Evolutionary conservation across 2,329 filamentous ascomycete species (phyloP).

Genomic region (Stagonosporopsis rhizophila): DNA sequence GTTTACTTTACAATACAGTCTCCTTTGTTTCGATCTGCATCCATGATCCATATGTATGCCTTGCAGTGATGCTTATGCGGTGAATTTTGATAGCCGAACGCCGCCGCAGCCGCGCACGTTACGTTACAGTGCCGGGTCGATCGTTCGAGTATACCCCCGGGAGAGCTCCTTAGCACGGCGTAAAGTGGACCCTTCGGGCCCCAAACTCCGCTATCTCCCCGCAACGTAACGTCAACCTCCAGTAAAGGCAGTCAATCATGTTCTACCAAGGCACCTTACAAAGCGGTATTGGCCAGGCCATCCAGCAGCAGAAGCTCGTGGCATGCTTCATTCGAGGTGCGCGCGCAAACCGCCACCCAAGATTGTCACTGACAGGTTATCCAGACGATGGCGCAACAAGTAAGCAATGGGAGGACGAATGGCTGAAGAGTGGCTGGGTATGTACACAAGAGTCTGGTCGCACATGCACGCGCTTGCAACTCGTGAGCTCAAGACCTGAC

Average conservation of each 20-base stretch:
- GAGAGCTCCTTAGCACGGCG: neutral
- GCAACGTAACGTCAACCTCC: constrained; percentile 13
- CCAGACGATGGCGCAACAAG: constrained; percentile 75
- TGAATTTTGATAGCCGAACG: neutral
- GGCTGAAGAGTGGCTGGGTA: constrained; percentile 56
- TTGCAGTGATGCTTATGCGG: constrained; percentile 3
- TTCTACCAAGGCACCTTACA: constrained; percentile 84
- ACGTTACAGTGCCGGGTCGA: neutral
- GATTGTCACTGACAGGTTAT: neutral
- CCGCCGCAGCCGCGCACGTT: neutral
- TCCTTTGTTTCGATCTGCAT: constrained; percentile 9
- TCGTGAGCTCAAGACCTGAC: neutral
- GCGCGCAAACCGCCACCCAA: constrained; percentile 1
- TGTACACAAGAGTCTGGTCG: neutral
- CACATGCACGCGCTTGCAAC: neutral
- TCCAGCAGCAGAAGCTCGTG: constrained; percentile 78
- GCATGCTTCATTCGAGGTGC: constrained; percentile 83
- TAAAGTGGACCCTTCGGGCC: constrained; percentile 7
- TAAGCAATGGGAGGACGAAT: constrained; percentile 74
- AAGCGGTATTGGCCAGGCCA: constrained; percentile 77
- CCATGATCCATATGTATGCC: neutral
- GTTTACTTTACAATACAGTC: constrained; percentile 25
- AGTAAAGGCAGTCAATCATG: constrained; percentile 58
- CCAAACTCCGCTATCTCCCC: constrained; percentile 15
- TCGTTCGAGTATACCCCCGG: neutral